phyloP scores from a whole-genome alignment of 176 grass and related monocot species.

The Zea luxurians region DNA sequence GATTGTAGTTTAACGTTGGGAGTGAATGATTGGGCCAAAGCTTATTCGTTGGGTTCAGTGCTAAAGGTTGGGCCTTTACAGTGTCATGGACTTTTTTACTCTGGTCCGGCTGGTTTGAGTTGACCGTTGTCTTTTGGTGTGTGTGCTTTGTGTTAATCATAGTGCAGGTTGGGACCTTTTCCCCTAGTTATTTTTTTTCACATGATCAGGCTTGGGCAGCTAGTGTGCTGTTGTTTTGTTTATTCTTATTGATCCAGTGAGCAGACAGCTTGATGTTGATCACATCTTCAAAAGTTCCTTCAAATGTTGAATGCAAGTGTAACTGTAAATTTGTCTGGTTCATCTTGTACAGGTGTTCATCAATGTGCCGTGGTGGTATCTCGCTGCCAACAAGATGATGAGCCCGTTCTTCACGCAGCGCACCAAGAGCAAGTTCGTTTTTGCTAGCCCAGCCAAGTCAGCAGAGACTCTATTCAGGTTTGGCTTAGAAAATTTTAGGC shows the following conservation, averaged over 20 bases:
- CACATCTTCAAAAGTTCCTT: neutral
- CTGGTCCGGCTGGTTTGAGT: slow-evolving; percentile 25
- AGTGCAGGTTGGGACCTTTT: slow-evolving; percentile 16
- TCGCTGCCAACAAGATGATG: slow-evolving; percentile 88
- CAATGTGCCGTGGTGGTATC: slow-evolving; percentile 98
- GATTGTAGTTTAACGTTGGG: slow-evolving; percentile 26
- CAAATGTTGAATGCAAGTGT: neutral
- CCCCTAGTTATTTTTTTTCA: slow-evolving; percentile 11
- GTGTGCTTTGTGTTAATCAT: slow-evolving; percentile 35
- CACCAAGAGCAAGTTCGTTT: slow-evolving; percentile 97
- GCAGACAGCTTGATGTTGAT: neutral
- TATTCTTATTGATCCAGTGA: neutral
- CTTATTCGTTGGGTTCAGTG: slow-evolving; percentile 31
- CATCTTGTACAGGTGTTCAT: slow-evolving; percentile 74
- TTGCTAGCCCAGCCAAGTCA: slow-evolving; percentile 83
- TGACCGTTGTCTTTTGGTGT: slow-evolving; percentile 48
- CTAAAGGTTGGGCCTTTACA: slow-evolving; percentile 35
- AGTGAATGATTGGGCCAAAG: slow-evolving; percentile 36
- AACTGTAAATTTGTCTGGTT: slow-evolving; percentile 24
- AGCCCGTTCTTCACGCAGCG: slow-evolving; percentile 91
- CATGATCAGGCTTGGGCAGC: neutral
- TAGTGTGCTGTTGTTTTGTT: neutral
- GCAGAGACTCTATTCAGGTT: slow-evolving; percentile 90
- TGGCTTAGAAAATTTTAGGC: neutral
- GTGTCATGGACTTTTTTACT: slow-evolving; percentile 25